Base-by-base conservation (phyloP, 257 asterid species). In the Solanum chmielewskii region DNA sequence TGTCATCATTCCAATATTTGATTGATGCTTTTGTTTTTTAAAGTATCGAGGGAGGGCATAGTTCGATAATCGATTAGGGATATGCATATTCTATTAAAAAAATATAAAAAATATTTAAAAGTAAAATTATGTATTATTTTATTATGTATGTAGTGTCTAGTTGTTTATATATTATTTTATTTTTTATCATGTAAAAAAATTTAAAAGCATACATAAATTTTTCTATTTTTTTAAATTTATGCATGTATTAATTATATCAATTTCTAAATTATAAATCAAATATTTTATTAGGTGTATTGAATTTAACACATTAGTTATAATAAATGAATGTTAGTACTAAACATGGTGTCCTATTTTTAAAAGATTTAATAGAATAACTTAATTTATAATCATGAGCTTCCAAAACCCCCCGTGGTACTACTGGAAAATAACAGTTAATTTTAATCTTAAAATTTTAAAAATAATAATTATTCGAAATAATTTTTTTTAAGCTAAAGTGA, bases 201-300 rank as follows among this genome's bases (percentile, higher is more conserved):
- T 6, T 52, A 16, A 18, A 52, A 52, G 20, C 7, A 52, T 52
- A 18, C 11, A 52, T 16, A 52, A 18, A 18, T 52, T 0, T 18
- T 18, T 4, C 0, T 2, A 20, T 56, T 56, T 56, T 56, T 2
- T 56, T 7, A 7, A 56, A 20, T n/a, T 56, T 20, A 56, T 56
- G 9, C 11, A 56, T 56, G 5, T 20, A 56, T 56, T 56, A 56
- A 2, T 56, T 18, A 56, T 56, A 0, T 56, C 25, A 0, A 0
- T 18, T 18, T 56, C 2, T 56, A 56, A 56, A 56, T 56, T 20
- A 56, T 1, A 56, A 56, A 56, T 56, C 0, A 56, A 56, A 56
- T 0, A 56, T 20, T 56, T 56, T 20, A 56, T 56, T 56, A 56
- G 66, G 25, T 56, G 2, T 56, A 11, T 56, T 20, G 12, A 56